Evolutionary conservation across 805 yeast species (phyloP).

Genomic region (Dipodascopsis uninucleata): DNA sequence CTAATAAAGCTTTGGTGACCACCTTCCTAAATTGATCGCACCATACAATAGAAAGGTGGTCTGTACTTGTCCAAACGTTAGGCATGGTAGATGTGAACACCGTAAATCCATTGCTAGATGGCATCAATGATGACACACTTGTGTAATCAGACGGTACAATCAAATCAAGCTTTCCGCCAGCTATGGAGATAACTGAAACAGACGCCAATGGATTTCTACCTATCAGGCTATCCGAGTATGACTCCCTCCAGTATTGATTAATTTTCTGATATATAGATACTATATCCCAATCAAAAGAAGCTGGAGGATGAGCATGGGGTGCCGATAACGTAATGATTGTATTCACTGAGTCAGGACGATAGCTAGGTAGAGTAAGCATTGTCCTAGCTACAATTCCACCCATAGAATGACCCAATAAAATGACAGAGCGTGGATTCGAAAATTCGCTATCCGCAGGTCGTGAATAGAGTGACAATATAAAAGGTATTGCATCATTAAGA

Average conservation of each 20-base stretch:
- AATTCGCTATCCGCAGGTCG: slow-evolving; percentile 29
- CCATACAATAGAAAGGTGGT: slow-evolving; percentile 95
- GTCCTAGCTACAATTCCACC: slow-evolving; percentile 93
- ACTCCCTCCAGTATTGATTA: slow-evolving; percentile 76
- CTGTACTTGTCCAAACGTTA: slow-evolving; percentile 88
- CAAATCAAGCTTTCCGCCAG: slow-evolving; percentile 80
- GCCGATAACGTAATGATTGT: slow-evolving; percentile 82
- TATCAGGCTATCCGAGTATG: slow-evolving; percentile 41
- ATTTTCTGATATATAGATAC: slow-evolving; percentile 67
- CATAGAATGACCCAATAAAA: slow-evolving; percentile 90
- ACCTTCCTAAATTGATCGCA: slow-evolving; percentile 77
- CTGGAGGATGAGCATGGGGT: slow-evolving; percentile 90
- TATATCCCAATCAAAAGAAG: slow-evolving; percentile 88
- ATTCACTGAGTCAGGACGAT: slow-evolving; percentile 65
- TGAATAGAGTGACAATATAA: slow-evolving; percentile 73
- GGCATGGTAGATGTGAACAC: slow-evolving; percentile 85
- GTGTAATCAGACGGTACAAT: slow-evolving; percentile 90
- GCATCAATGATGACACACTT: slow-evolving; percentile 64
- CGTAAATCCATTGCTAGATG: slow-evolving; percentile 72
- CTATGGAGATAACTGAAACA: slow-evolving; percentile 73
- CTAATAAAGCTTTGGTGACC: slow-evolving; percentile 57
- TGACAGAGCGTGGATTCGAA: slow-evolving; percentile 59
- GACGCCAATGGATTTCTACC: slow-evolving; percentile 50
- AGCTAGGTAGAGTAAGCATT: slow-evolving; percentile 76
- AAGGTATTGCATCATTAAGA: slow-evolving; percentile 78